These are phyloP conservation scores for Neobulgaria alba DNA, from an alignment of 2,329 filamentous ascomycete species.

Conservation along the genomic window DNA sequence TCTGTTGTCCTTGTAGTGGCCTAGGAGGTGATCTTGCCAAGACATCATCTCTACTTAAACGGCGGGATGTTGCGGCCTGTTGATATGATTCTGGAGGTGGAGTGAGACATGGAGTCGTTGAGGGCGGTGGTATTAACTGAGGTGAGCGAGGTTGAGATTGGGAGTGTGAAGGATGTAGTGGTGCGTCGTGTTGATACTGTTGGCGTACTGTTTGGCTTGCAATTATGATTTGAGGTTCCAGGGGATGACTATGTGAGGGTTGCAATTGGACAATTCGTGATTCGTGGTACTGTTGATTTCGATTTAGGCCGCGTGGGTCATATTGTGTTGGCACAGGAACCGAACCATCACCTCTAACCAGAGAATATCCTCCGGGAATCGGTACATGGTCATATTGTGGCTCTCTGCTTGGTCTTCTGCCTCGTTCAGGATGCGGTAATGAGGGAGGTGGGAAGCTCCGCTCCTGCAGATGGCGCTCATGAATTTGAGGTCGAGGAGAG, in stretches of 20 bases:
- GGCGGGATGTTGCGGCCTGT: constrained; percentile 1
- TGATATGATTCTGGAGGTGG: not conserved
- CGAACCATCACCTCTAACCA: constrained; percentile 25
- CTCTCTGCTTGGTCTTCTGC: constrained; percentile 16
- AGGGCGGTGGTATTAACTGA: not conserved
- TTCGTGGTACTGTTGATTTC: constrained; percentile 8
- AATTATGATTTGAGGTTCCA: no score
- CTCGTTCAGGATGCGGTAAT: constrained; percentile 10
- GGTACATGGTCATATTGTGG: constrained; percentile 26
- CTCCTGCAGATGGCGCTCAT: constrained; percentile 4
- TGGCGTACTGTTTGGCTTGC: not conserved
- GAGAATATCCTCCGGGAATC: constrained; percentile 25
- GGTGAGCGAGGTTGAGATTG: not conserved
- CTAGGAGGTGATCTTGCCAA: constrained; percentile 26
- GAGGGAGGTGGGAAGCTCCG: constrained; percentile 4
- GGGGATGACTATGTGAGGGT: no score
- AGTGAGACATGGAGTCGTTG: not conserved
- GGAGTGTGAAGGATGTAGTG: not conserved
- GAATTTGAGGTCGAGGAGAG: no score
- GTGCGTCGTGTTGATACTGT: not conserved
- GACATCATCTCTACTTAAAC: constrained; percentile 22
- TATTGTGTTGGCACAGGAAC: constrained; percentile 19
- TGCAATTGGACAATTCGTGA: no score
- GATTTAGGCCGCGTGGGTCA: constrained; percentile 20
- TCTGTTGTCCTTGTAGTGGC: constrained; percentile 21